A percentile compares a stretch with the other conserved stretches of the same genome.
Conservation (phyloP, 2,329 filamentous ascomycete species). For the Teratosphaeria zuluensis region DNA sequence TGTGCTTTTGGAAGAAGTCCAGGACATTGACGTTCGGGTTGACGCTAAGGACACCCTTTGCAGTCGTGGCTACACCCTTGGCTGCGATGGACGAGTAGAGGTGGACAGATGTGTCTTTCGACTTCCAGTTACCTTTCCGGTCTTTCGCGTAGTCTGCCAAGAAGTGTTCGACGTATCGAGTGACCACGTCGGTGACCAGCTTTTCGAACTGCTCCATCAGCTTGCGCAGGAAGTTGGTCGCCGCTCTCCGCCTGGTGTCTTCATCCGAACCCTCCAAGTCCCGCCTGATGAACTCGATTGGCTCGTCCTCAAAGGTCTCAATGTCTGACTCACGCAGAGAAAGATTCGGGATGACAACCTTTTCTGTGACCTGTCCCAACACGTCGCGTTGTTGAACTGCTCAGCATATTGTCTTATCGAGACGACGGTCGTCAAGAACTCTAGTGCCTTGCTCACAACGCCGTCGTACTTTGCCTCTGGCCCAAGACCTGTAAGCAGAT, state of each 20-base stretch:
- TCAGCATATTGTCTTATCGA: conserved; percentile 66
- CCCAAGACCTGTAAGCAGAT: conserved; percentile 75
- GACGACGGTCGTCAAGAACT: conserved; percentile 86
- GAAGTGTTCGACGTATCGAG: conserved; percentile 78
- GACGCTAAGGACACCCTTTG: conserved; percentile 81
- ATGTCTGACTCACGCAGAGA: conserved; percentile 85
- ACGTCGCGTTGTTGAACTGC: conserved; percentile 77
- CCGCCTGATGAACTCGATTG: conserved; percentile 92
- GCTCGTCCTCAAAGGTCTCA: conserved; percentile 95
- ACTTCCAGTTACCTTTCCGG: conserved; percentile 70
- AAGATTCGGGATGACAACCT: conserved; percentile 90
- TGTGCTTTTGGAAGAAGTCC: conserved; percentile 87
- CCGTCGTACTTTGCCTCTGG: conserved; percentile 88
- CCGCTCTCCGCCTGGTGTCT: conserved; percentile 81
- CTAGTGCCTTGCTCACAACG: conserved; percentile 84
- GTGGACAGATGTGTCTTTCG: conserved; percentile 97
- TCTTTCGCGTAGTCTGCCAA: conserved; percentile 63
- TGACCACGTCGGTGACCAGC: conserved; percentile 77
- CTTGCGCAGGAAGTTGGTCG: conserved; percentile 86
- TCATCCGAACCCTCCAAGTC: conserved; percentile 95
- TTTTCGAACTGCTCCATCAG: conserved; percentile 82
- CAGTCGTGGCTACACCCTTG: conserved; percentile 77
- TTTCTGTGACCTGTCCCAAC: conserved; percentile 81
- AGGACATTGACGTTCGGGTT: conserved; percentile 71
- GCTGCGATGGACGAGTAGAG: conserved; percentile 90